phyloP scores from a whole-genome alignment of 2,329 filamentous ascomycete species.

The Epichloe typhina region DNA sequence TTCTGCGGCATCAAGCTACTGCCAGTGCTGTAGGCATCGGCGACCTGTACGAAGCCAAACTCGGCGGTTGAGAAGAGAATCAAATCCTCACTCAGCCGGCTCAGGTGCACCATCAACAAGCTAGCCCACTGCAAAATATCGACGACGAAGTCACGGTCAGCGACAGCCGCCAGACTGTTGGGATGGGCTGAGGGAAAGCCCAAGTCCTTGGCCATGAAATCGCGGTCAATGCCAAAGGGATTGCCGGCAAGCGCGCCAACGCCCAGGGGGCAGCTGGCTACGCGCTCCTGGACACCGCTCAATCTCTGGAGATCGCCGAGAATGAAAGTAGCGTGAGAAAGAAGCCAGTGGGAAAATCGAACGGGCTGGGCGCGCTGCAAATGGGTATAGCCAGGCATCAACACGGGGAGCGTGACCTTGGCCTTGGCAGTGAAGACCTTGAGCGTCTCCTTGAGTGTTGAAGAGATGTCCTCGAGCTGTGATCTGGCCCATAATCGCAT shows the following conservation, averaged over 20 bases:
- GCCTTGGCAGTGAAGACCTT: neutral
- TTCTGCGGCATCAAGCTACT: constrained; percentile 2
- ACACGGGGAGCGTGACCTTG: constrained; percentile 1
- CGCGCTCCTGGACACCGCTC: constrained; percentile 11
- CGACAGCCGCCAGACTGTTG: constrained; percentile 59
- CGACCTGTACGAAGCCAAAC: constrained; percentile 1
- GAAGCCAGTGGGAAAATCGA: constrained; percentile 11
- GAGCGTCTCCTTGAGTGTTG: neutral
- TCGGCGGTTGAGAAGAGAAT: constrained; percentile 1
- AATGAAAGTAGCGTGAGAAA: constrained; percentile 13
- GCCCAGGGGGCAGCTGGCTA: constrained; percentile 16
- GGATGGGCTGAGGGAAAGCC: constrained; percentile 56
- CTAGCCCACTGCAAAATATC: constrained; percentile 39
- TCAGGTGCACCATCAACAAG: constrained; percentile 9
- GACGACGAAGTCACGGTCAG: constrained; percentile 59
- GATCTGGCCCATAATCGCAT: constrained; percentile 51
- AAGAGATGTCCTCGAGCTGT: constrained; percentile 10
- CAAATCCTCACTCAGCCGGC: neutral
- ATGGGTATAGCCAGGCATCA: constrained; percentile 18
- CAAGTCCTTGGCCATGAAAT: constrained; percentile 41
- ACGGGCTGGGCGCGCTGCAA: constrained; percentile 15
- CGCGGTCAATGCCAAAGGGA: constrained; percentile 17
- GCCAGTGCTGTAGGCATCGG: constrained; percentile 1
- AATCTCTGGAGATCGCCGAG: constrained; percentile 15
- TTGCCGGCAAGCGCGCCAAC: constrained; percentile 16